Conservation (phyloP, 148 eudicot genomes). For the Silene latifolia region DNA sequence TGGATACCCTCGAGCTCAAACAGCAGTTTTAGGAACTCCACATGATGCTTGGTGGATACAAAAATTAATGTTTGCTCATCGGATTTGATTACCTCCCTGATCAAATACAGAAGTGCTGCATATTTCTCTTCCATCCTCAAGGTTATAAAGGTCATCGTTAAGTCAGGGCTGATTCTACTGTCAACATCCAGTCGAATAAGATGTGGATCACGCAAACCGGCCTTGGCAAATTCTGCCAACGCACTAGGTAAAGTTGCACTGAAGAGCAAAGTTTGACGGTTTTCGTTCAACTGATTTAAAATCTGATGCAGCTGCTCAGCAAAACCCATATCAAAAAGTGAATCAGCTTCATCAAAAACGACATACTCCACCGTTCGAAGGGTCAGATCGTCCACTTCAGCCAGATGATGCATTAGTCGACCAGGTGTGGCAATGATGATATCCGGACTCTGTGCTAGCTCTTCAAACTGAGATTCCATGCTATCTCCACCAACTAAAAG, state of each 20-base stretch:
- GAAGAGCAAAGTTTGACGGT: slow-evolving; percentile 89
- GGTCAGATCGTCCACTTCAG: slow-evolving; percentile 92
- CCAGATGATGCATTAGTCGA: slow-evolving; percentile 91
- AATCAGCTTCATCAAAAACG: slow-evolving; percentile 98
- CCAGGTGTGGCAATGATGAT: slow-evolving; percentile 94
- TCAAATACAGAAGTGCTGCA: slow-evolving; percentile 76
- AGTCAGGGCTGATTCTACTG: slow-evolving; percentile 73
- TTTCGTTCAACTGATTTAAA: slow-evolving; percentile 68
- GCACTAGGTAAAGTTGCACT: slow-evolving; percentile 96
- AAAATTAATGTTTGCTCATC: slow-evolving; percentile 75
- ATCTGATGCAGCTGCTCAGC: slow-evolving; percentile 84
- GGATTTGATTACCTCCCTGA: slow-evolving; percentile 61
- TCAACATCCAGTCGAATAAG: slow-evolving; percentile 88
- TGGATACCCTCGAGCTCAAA: slow-evolving; percentile 69
- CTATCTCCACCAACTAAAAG: slow-evolving; percentile 97
- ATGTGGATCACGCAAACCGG: slow-evolving; percentile 88
- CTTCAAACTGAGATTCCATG: slow-evolving; percentile 96
- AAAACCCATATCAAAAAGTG: slow-evolving; percentile 91
- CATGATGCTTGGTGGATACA: slow-evolving; percentile 88
- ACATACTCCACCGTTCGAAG: slow-evolving; percentile 82
- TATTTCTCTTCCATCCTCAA: slow-evolving; percentile 82
- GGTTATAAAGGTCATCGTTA: slow-evolving; percentile 70
- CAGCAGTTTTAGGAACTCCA: slow-evolving; percentile 61
- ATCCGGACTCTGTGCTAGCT: slow-evolving; percentile 87
- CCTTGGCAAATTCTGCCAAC: slow-evolving; percentile 95